Base-by-base conservation (phyloP, 495 filamentous ascomycete genomes). In the Neurospora cerealis region DNA sequence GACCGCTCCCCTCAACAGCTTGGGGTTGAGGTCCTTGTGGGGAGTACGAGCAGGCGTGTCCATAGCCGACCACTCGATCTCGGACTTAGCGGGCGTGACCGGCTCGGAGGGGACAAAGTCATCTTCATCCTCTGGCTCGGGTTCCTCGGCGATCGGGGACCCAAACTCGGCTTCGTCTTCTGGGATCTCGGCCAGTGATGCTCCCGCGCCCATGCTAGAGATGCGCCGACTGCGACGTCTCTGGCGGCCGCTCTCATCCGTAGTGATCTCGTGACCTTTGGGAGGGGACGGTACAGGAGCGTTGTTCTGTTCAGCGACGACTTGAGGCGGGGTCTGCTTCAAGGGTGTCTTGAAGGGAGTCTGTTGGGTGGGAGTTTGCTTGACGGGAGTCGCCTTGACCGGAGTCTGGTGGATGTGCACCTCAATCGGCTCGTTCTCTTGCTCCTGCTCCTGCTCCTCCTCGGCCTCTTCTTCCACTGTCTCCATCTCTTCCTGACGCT, bases 1-100 rank as follows among this genome's bases (percentile, higher is more conserved):
- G 3, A 95, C 88, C 15, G 91, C 92, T 4, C 95, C 94, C 17
- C 87, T 85, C 2, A 97, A 84, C 2, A 90, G 76, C 1, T 80
- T 78, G 5, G 84, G 81, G 71, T 87, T 83, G 34, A 88, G 77
- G 44, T 87, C 85, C 17, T 83, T 82, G 10, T 87, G 85, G 32
- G 87, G 85, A 34, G 87, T 87, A 28, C 86, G 84, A 15, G 86
- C 86, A 10, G 88, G 89, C 0, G 89, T 89, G 28, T 83, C 88
- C 54, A 82, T 75, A 6, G 81, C 84, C 4, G 88, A 86, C 85
- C 86, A 88, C 11, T 79, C 74, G 48, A 71, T 80, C 41, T 85
- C 83, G 6, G 78, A 66, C 74, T 83, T 85, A 0, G 79, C 71
- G 13, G 81, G 82, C 9, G 84, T 85, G 5, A 78, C 76, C 28